phyloP scores from a whole-genome alignment of 1,139 yeast genomes.

The Pichia sp. region DNA sequence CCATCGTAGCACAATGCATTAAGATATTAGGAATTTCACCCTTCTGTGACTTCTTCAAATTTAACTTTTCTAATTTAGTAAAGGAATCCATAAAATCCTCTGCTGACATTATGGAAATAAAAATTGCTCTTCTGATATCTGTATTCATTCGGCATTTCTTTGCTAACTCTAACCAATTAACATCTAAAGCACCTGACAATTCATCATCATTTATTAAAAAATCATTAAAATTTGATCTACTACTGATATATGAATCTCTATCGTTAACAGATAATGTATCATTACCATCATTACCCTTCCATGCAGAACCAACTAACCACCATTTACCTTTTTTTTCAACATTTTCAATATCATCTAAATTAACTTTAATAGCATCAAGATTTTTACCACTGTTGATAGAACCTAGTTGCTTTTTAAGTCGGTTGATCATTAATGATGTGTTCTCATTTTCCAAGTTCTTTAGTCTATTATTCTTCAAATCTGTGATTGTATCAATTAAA shows the following conservation, averaged over 20 bases:
- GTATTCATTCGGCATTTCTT: slow-evolving; percentile 88
- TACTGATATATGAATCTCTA: slow-evolving; percentile 5
- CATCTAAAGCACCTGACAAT: slow-evolving; percentile 43
- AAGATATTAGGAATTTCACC: slow-evolving; percentile 82
- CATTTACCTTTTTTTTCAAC: slow-evolving; percentile 83
- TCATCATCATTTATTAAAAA: slow-evolving; percentile 51
- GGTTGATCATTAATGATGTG: slow-evolving; percentile 43
- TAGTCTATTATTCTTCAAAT: slow-evolving; percentile 78
- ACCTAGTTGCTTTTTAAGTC: slow-evolving; percentile 66
- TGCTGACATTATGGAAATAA: slow-evolving; percentile 91
- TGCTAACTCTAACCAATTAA: slow-evolving; percentile 88
- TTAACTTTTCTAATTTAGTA: slow-evolving; percentile 70
- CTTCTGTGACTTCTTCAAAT: slow-evolving; percentile 75
- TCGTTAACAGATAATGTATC: slow-evolving; percentile 21
- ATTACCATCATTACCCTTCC: slow-evolving; percentile 55
- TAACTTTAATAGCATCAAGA: slow-evolving; percentile 77
- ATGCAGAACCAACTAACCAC: slow-evolving; percentile 99
- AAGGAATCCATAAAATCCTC: slow-evolving; percentile 86
- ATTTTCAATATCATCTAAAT: slow-evolving; percentile 72
- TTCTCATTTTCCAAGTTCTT: slow-evolving; percentile 42
- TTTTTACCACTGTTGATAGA: slow-evolving; percentile 39
- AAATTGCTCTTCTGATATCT: slow-evolving; percentile 87
- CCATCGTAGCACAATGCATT: slow-evolving; percentile 79
- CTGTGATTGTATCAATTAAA: slow-evolving; percentile 75
- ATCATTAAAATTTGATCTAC: slow-evolving; percentile 16